These are phyloP conservation scores for Taxillus chinensis DNA, from an alignment of 164 flowering plant species.

Conservation along the genomic window DNA sequence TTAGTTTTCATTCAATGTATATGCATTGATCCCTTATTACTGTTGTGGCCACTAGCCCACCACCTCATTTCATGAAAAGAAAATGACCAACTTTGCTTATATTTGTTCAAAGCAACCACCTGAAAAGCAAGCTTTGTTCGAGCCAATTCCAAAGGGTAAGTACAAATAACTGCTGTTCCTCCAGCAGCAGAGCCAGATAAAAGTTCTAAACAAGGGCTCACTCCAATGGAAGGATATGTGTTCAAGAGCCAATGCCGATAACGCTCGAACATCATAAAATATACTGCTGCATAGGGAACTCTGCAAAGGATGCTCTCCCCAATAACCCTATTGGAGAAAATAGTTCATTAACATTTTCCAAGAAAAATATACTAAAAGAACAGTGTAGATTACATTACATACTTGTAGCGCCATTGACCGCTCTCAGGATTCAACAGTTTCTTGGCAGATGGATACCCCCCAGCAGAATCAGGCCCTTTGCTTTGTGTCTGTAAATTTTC, in stretches of 20 bases:
- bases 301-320: neutral
- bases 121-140: no score
- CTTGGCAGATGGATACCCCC: neutral
- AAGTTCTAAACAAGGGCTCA: neutral
- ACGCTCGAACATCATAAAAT: no score
- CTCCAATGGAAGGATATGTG: no score
- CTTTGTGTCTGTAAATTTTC: neutral
- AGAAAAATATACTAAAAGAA: neutral
- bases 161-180: neutral
- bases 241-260: no score
- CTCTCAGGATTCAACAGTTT: neutral
- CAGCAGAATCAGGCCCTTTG: neutral
- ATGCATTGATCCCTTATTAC: no score
- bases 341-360: neutral
- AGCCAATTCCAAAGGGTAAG: neutral
- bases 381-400: neutral
- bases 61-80: no score
- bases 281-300: no score
- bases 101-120: no score
- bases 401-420: neutral
- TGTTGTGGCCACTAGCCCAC: no score
- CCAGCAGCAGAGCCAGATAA: neutral
- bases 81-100: no score
- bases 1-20: no score
- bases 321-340: neutral